Base-by-base conservation (phyloP, 805 yeast genomes). In the Ogataea chonburiensis region DNA sequence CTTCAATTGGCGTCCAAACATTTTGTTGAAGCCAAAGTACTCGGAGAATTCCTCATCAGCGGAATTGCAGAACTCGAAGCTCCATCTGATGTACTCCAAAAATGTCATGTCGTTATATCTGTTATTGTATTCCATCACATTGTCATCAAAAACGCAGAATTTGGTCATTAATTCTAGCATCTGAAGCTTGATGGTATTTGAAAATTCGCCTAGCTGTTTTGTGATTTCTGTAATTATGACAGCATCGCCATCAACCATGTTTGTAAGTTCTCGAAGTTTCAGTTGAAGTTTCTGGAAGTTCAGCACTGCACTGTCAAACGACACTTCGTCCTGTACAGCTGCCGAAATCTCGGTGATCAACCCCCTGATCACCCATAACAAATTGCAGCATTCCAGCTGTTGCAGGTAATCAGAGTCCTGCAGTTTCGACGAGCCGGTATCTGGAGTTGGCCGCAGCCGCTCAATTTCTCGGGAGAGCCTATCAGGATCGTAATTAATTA, bases 291-390 rank as follows among this genome's bases (percentile, higher is more conserved):
- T 60, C 5, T 28, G 14, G 14, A 25, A 49, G 24, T 34, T 34
- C 3, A 31, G 11, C 2, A 56, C 45, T 4, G 38, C 29, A 3
- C 37, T 23, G 12, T 38, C 46, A 23, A 56, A 49, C 16, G 41
- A 37, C 3, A 37, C 25, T 23, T 24, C 34, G 3, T 37, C 37
- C 17, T 42, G 28, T 7, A 43, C 10, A 13, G 42, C 43, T 17
- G 43, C 28, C 2, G 49, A 24, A 14, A 56, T 31, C 28, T 61
- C 63, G 21, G 42, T 49, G 10, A 59, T 16, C 5, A 60, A 35
- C 5, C 62, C 64, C 17, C 52, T 47, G 17, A 61, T 47, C 8
- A 56, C 46, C 62, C 63, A 58, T 18, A 61, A 42, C 28, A 47
- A 45, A 34, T 60, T 60, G 26, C 61, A 56, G 1, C 52, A 30